Evolutionary conservation across 2,329 filamentous ascomycete genomes (phyloP), one percentile per base, ranked within the genome.

Genomic region (Colletotrichum cuscutae): DNA sequence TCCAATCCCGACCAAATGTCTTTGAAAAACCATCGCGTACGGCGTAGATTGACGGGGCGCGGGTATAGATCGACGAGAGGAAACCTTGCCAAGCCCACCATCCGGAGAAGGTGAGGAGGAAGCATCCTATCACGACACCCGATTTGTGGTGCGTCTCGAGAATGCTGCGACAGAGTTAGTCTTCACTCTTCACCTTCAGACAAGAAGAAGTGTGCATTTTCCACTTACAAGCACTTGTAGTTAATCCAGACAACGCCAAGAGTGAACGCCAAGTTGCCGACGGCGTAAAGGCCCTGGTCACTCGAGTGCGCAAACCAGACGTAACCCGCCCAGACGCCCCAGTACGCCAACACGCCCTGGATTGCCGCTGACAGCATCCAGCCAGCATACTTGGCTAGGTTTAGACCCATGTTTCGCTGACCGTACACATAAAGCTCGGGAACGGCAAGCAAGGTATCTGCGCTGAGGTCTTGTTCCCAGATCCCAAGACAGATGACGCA

Each of bases 351-450:
- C 75, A 95, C 88, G 9, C 94, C 93, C 81, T 97, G 92, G 6
- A 88, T 86, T 0, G 90, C 90, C 1, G 90, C 95, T 77, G 94
- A 90, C 46, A 93, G 87, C 83, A 95, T 94, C 95, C 95, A 97
- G 9, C 89, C 88, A 0, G 92, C 78, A 78, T 95, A 97, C 72
- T 94, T 87, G 58, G 85, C 86, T 74, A 95, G 87, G 78, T 96
- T 96, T 80, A 98, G 92, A 0, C 93, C 94, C 75, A 82, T 84
- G 73, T 89, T 89, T 24, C 89, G 89, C 82, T 97, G 95, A 5
- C 95, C 95, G 75, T 93, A 94, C 12, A 91, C 90, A 81, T 98
- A 98, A 1, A 98, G 88, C 81, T 98, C 96, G 0, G 96, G 96
- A 0, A 98, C 92, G 0, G 96, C 96, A n/a, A 98, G 87, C 2